A percentile compares a stretch with the other conserved stretches of the same genome.
Conservation (phyloP, 768 basidiomycete species). For the Kwoniella dendrophila region DNA sequence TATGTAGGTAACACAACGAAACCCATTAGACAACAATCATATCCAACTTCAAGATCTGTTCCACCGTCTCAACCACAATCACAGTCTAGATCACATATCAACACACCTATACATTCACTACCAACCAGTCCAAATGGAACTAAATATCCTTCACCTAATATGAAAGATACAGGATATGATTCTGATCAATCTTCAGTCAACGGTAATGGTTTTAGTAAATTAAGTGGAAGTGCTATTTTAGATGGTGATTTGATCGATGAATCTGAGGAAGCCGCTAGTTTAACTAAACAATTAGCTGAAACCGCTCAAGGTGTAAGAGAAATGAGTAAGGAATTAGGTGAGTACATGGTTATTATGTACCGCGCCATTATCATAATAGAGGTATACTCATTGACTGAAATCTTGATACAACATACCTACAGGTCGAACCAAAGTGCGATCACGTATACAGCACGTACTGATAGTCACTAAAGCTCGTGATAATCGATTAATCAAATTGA, state of each 20-base stretch:
- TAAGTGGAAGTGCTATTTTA: conserved; percentile 34
- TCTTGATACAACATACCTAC: not conserved
- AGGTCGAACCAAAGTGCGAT: conserved; percentile 90
- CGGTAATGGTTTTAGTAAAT: conserved; percentile 14
- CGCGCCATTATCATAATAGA: not conserved
- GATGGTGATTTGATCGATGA: conserved; percentile 58
- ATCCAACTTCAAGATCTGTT: conserved; percentile 8
- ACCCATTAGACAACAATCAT: conserved; percentile 9
- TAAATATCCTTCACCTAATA: conserved; percentile 25
- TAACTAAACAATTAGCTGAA: conserved; percentile 91
- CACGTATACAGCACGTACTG: conserved; percentile 87
- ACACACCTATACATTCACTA: conserved; percentile 4
- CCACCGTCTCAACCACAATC: not conserved
- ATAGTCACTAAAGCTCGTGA: conserved; percentile 98
- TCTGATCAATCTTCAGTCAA: conserved; percentile 35
- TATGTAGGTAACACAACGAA: conserved; percentile 18
- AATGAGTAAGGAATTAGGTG: conserved; percentile 98
- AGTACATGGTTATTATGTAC: conserved; percentile 31
- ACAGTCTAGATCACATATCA: not conserved
- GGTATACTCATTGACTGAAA: not conserved
- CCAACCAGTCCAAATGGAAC: conserved; percentile 28
- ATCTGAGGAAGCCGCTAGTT: conserved; percentile 70
- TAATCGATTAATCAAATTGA: conserved; percentile 92
- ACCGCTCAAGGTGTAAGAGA: conserved; percentile 96
- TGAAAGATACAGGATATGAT: conserved; percentile 33